Evolutionary conservation across 345 rosid species (phyloP), one percentile per base, ranked within the genome.

Genomic region (Trapa incisa): DNA sequence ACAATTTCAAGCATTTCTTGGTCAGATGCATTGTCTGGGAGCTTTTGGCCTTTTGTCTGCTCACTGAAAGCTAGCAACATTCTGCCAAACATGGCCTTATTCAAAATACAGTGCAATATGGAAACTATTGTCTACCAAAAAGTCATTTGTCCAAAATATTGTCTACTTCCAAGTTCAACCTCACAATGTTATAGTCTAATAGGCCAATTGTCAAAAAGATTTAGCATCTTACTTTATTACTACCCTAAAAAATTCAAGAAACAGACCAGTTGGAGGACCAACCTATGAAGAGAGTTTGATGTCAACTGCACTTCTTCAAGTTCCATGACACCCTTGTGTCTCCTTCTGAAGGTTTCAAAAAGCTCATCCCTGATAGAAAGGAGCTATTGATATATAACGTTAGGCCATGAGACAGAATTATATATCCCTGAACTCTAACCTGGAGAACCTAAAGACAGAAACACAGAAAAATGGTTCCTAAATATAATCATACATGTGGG

Each of bases 251-350:
- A 11, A 9, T 41, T 35, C 10, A 8, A 35, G 38, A 35, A 3
- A 8, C 63, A 58, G 63, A 9, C 17, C 64, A 35, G 57, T 65
- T 33, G 45, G 63, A 52, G 22, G 76, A 33, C 69, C 58, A 64
- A 90, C 97, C 96, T 86, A 75, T 83, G 99, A 62, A 94, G 84
- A 54, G 99, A 90, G 74, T 83, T 80, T 41, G 88, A 76, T 67
- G 99, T 94, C 81, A 90, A 74, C 75, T 81, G 87, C 54, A 94
- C 91, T 87, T 94, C 99, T 77, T 87, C 92, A 54, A 70, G 69
- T 69, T 90, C 96, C 97, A 90, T 90, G 60, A 86, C 85, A 63
- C 97, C 96, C 84, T 87, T 87, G 62, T 93, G 88, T 79, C 96
- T 83, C 82, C 87, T 94, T 82, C 86, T 88, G 80, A 94, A 90